Base-by-base conservation (phyloP, 2,329 filamentous ascomycete species). In the Ustilaginoidea virens region DNA sequence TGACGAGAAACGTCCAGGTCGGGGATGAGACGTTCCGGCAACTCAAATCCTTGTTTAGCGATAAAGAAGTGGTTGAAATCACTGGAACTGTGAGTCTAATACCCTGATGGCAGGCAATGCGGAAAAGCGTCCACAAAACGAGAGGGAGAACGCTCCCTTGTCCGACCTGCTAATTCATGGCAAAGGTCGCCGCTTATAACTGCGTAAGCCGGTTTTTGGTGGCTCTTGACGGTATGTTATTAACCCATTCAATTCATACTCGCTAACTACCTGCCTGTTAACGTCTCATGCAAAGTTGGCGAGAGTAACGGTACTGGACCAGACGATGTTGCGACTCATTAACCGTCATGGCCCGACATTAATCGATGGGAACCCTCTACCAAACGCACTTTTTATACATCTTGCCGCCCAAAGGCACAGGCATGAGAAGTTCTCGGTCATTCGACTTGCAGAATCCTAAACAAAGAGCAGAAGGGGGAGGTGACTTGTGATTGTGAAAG, bases 161-260 rank as follows among this genome's bases (percentile, higher is more conserved):
- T 20, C 14, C 17, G 17, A 14, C 14, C 9, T 25, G 12, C 15
- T 9, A 24, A 10, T 12, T 10, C 14, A 13, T 15, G 12, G 13
- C 5, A 5, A 10, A 16, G 63, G 51, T 70, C 39, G 80, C 79
- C 9, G 73, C 70, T 31, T 92, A 92, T 49, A 92, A 92, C 48
- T 86, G 80, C 46, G 81, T 92, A 11, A 85, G 78, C 49, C 66
- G 82, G 17, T 86, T 92, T 41, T 51, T 92, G 39, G 81, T 92
- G 13, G 82, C 82, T 10, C 51, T 92, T 32, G 76, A 92, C 55
- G 80, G 71, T 74, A 54, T 52, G 68, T 56, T 27, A 23, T 34
- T 31, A 21, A 14, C n/a, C 28, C 27, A 18, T 13, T 32, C 18
- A 5, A 17, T 34, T 26, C 22, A 7, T n/a, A 13, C 15, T 22